Evolutionary conservation across 371 early-diverging fungal genomes (phyloP).

Genomic region (Chytridium lagenaria): DNA sequence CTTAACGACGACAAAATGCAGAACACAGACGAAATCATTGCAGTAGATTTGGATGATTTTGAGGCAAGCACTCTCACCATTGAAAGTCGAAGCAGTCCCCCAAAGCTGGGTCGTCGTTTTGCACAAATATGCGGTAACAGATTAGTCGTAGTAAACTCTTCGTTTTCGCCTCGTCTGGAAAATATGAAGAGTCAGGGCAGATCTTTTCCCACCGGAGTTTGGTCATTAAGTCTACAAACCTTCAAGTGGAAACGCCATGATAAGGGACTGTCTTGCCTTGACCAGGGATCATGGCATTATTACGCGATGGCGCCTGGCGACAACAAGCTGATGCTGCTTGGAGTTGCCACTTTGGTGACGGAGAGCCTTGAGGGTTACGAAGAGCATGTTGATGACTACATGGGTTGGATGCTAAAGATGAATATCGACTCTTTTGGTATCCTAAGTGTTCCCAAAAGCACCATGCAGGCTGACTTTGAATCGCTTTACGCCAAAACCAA

Average conservation of each 20-base stretch:
- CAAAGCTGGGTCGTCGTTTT: conserved; percentile 68
- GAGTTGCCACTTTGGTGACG: conserved; percentile 58
- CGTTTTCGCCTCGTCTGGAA: conserved; percentile 20
- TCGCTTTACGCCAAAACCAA: conserved; percentile 55
- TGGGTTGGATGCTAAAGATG: conserved; percentile 60
- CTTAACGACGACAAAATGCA: neutral
- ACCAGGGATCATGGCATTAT: conserved; percentile 68
- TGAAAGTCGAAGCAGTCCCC: conserved; percentile 62
- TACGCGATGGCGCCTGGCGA: conserved; percentile 68
- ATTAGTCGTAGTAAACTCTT: conserved; percentile 66
- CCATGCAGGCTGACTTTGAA: conserved; percentile 62
- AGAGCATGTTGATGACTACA: conserved; percentile 21
- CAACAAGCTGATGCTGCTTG: conserved; percentile 64
- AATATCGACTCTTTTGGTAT: conserved; percentile 68
- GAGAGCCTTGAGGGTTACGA: conserved; percentile 67
- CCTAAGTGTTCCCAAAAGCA: conserved; percentile 60
- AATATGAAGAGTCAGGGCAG: conserved; percentile 52
- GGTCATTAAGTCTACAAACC: conserved; percentile 66
- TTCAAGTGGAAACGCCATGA: conserved; percentile 71
- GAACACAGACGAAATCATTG: neutral
- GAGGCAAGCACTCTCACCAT: conserved; percentile 61
- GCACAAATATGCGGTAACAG: conserved; percentile 69
- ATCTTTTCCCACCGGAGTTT: conserved; percentile 62
- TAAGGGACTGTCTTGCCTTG: conserved; percentile 55
- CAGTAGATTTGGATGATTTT: conserved; percentile 55